Conservation (phyloP, 495 filamentous ascomycete species). For the Neurospora sp. region DNA sequence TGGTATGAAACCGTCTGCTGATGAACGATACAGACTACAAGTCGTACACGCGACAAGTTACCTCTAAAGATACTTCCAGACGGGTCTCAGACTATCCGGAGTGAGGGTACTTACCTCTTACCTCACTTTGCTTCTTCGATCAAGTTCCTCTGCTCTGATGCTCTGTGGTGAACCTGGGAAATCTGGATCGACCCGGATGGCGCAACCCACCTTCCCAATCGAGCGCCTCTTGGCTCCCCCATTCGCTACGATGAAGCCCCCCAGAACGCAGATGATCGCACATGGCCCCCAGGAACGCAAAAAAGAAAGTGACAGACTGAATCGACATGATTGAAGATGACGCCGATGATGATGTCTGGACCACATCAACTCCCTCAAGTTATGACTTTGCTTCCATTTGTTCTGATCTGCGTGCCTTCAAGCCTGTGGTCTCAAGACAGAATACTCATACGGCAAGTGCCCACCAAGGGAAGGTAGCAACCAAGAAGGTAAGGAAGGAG, state of each 20-base stretch:
- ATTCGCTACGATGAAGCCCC: conserved; percentile 6
- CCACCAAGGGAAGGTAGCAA: not conserved
- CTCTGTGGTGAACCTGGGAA: not conserved
- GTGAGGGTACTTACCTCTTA: not conserved
- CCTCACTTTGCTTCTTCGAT: not conserved
- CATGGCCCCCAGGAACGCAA: not conserved
- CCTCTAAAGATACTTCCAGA: not conserved
- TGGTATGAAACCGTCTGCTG: not conserved
- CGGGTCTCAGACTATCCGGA: not conserved
- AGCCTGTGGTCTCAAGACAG: not conserved
- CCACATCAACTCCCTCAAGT: not conserved
- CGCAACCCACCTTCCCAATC: conserved; percentile 8
- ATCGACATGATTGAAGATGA: not conserved
- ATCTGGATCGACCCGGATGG: not conserved
- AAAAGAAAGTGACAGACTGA: not conserved
- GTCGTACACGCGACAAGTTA: not conserved
- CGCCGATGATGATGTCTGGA: not conserved
- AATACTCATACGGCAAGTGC: not conserved
- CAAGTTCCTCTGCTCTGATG: not conserved
- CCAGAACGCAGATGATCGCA: conserved; percentile 3
- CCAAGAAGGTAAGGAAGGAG: not conserved
- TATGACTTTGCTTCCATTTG: not conserved
- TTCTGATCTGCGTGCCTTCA: not conserved
- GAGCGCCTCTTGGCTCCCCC: conserved; percentile 1
- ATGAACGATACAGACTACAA: not conserved